Conservation (phyloP, 495 filamentous ascomycete genomes). For the Neurospora sp. region DNA sequence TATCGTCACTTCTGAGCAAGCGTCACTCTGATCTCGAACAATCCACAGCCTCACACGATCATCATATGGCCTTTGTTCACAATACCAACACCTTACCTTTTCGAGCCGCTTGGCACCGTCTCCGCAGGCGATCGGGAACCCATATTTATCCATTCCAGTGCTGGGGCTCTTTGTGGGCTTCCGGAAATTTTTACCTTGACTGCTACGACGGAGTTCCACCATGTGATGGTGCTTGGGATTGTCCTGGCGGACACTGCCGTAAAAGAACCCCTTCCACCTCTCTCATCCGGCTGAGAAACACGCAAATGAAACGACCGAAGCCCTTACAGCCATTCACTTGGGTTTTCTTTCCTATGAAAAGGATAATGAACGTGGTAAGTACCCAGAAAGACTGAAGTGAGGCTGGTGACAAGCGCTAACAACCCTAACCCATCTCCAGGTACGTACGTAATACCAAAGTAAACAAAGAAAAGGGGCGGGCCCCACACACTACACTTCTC, state of each 20-base stretch:
- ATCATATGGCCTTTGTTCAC: background rate
- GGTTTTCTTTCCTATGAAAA: background rate
- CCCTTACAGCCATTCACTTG: background rate
- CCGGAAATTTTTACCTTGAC: background rate
- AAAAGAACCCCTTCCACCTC: background rate
- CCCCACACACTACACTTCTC: background rate
- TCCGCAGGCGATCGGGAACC: background rate
- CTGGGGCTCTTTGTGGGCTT: background rate
- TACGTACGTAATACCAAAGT: background rate
- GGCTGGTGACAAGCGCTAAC: background rate
- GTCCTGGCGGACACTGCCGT: background rate
- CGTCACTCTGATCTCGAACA: background rate
- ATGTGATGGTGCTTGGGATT: background rate
- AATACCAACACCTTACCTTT: background rate
- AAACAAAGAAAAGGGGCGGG: background rate
- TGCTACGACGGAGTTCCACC: background rate
- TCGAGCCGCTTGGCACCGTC: too few relatives aligned
- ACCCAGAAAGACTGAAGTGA: background rate
- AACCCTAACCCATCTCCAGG: background rate
- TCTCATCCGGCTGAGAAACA: background rate
- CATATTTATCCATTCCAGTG: background rate
- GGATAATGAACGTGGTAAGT: background rate
- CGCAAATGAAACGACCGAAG: background rate
- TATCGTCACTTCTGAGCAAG: background rate
- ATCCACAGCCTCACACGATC: background rate